Percentiles rank a stretch among this genome's conserved stretches.
Conservation (phyloP, 257 asterid genomes). For the Datura wrightii region DNA sequence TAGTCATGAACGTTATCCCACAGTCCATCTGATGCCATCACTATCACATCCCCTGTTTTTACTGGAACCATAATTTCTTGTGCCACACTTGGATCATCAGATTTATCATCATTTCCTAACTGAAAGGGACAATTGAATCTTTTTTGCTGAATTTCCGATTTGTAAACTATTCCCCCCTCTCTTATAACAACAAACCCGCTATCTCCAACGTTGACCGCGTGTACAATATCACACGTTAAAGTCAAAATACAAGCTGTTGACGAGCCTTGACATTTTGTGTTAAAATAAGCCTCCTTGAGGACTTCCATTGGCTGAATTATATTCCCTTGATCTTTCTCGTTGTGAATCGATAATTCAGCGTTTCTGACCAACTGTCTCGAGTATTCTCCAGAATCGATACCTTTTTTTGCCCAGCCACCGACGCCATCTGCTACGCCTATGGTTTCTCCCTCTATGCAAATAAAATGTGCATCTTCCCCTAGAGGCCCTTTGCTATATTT, state of each 20-base stretch:
- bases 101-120: background rate
- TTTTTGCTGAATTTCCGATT: slow-evolving; percentile 36
- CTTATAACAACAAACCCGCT: slow-evolving; percentile 43
- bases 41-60: slow-evolving; percentile 39
- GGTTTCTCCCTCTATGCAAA: slow-evolving; percentile 20
- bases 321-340: background rate
- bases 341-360: background rate
- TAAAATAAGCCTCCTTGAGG: slow-evolving; percentile 29
- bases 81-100: slow-evolving; percentile 26
- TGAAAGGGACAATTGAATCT: slow-evolving; percentile 36
- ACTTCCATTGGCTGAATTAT: slow-evolving; percentile 1
- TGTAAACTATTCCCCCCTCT: slow-evolving; percentile 30
- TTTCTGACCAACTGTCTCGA: slow-evolving; percentile 36
- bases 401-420: slow-evolving; percentile 37
- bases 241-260: slow-evolving; percentile 43
- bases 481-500: slow-evolving; percentile 33
- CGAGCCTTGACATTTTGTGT: slow-evolving; percentile 33
- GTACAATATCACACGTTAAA: slow-evolving; percentile 11
- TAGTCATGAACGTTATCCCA: slow-evolving; percentile 39
- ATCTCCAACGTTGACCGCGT: slow-evolving; percentile 47
- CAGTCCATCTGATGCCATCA: slow-evolving; percentile 54
- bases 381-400: slow-evolving; percentile 44
- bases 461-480: slow-evolving; percentile 46
- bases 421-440: slow-evolving; percentile 48
- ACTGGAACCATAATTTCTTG: slow-evolving; percentile 36